phyloP scores from a whole-genome alignment of 1,139 yeast genomes.

The Lodderomyces jiufengensis region DNA sequence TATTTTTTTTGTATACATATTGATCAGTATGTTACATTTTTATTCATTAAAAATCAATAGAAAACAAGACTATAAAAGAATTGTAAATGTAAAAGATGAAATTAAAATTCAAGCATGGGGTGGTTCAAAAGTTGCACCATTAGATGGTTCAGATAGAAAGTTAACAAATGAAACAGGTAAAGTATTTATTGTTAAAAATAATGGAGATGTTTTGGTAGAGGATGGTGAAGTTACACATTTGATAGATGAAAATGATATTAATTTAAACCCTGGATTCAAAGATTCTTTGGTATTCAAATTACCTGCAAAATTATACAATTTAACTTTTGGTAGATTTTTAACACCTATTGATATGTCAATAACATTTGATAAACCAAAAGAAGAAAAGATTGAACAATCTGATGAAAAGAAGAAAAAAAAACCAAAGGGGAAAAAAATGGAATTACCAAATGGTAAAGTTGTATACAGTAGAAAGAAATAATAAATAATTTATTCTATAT shows the following conservation, averaged over 20 bases:
- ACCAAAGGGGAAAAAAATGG: conserved; percentile 44
- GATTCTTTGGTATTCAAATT: conserved; percentile 54
- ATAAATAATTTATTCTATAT: conserved; percentile 3
- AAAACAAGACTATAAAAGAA: conserved; percentile 57
- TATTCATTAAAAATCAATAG: conserved; percentile 52
- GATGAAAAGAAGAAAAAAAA: conserved; percentile 26
- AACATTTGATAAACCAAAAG: conserved; percentile 16
- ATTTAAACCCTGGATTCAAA: conserved; percentile 40
- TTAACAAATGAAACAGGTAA: conserved; percentile 45
- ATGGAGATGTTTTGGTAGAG: conserved; percentile 64
- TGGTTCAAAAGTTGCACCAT: conserved; percentile 45
- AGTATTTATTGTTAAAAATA: conserved; percentile 59
- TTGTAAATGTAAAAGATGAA: conserved; percentile 48
- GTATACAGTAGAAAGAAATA: conserved; percentile 41
- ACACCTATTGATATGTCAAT: conserved; percentile 25
- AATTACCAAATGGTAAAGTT: conserved; percentile 59
- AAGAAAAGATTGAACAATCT: conserved; percentile 10
- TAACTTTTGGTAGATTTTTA: conserved; percentile 36
- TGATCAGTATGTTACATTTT: conserved; percentile 59
- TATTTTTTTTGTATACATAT: conserved; percentile 41
- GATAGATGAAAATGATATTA: conserved; percentile 34
- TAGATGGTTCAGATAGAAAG: conserved; percentile 44
- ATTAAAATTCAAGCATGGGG: conserved; percentile 62
- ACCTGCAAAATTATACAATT: conserved; percentile 46
- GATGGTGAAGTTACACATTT: conserved; percentile 46